These are phyloP conservation scores for Astrocystis sublimbata DNA, from an alignment of 495 filamentous ascomycete species.

Conservation along the genomic window DNA sequence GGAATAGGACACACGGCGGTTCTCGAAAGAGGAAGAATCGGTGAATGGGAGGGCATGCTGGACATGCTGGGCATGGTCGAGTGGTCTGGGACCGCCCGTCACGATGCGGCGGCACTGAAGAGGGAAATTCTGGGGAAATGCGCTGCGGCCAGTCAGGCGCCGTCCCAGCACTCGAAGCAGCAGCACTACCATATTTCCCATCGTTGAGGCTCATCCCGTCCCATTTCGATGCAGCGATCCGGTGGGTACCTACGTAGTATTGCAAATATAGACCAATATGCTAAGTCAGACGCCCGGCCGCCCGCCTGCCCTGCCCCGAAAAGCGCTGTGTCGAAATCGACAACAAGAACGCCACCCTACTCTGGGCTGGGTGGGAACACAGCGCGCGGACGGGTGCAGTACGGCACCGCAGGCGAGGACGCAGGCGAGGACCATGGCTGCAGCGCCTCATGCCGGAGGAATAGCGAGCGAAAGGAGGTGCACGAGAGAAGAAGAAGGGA, in stretches of 20 bases:
- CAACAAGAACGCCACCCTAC: not conserved
- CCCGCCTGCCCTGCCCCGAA: constrained; percentile 4
- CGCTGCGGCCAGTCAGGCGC: constrained; percentile 6
- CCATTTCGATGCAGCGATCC: constrained; percentile 1
- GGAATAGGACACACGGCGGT: constrained; percentile 1
- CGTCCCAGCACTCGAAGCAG: not conserved
- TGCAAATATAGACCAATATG: not conserved
- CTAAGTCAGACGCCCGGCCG: not conserved
- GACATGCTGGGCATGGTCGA: too few relatives aligned
- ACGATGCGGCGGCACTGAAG: constrained; percentile 16
- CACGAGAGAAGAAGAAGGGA: too few relatives aligned
- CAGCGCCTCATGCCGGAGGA: not conserved
- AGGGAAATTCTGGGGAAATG: not conserved
- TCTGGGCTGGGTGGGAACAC: not conserved
- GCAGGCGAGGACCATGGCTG: too few relatives aligned
- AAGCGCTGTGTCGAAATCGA: constrained; percentile 5
- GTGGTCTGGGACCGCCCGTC: constrained; percentile 1
- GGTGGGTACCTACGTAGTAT: constrained; percentile 8
- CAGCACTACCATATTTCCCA: not conserved
- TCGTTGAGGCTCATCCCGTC: constrained; percentile 13
- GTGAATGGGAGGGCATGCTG: not conserved
- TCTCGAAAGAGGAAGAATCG: constrained; percentile 7
- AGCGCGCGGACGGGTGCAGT: constrained; percentile 8
- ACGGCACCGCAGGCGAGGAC: not conserved
- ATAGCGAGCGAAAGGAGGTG: not conserved